Base-by-base conservation (phyloP, 108 stramenopile genomes). In the Fragilaria crotonensis region DNA sequence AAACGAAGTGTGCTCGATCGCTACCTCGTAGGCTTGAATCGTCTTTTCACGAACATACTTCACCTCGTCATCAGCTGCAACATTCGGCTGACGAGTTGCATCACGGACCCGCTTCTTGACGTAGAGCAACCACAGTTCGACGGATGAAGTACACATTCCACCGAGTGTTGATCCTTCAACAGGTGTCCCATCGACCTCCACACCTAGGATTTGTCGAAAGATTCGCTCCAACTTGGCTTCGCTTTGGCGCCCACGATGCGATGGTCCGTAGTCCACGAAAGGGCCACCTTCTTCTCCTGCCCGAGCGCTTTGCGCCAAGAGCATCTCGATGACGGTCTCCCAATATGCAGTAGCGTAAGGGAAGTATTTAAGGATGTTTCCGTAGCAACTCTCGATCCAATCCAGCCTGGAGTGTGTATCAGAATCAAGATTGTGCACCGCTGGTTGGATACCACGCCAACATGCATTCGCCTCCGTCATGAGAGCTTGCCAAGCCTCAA, bases 401-500 rank as follows among this genome's bases (percentile, higher is more conserved):
- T 92, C 90, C 65, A 92, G 54, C 60, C 85, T 81, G 32, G 70
- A 48, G 50, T 79, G 77, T 33, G 76, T 71, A 31, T 84, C 81
- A 11, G 67, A 65, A 56, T 64, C 73, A 31, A 41, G 23, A 22
- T 44, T 11, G 11, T 54, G 19, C 32, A 33, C 45, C 25, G 51
- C 21, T 27, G 30, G 9, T 33, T 48, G 48, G 30, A 59, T 45
- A 17, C 53, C 60, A 21, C 81, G 74, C 54, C 77, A 89, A 47
- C 84, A 81, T 11, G 74, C 57, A 25, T 60, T 57, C 5, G 77
- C 85, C 67, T 92, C 90, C 7, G 83, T 85, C 46, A 92, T 67
- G 5, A 92, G 30, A 3, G 83, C 90, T 54, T 74, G 68, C 90
- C 90, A 92, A 30, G 90, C 90, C 73, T 92, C 90, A 20, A 81